Percentiles rank a stretch among this genome's conserved stretches.
phyloP scores from a whole-genome alignment of 2,329 filamentous ascomycete genomes.

The Fusarium secorum region DNA sequence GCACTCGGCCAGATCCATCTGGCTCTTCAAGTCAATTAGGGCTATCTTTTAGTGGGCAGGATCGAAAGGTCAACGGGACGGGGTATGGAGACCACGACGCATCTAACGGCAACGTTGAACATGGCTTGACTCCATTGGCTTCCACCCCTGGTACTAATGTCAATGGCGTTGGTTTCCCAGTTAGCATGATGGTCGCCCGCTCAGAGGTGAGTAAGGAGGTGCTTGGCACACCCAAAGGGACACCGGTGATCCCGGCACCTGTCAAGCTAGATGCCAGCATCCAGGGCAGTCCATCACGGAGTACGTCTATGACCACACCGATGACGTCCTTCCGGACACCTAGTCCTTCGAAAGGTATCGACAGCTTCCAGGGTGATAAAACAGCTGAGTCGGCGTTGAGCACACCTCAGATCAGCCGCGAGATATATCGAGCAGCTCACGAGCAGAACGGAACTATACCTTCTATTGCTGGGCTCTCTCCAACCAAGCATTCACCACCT shows the following conservation, averaged over 20 bases:
- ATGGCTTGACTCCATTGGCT: slow-evolving; percentile 18
- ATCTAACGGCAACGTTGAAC: slow-evolving; percentile 15
- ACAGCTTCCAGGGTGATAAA: slow-evolving; percentile 36
- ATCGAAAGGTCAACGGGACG: not conserved
- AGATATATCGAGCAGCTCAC: slow-evolving; percentile 40
- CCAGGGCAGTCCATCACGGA: slow-evolving; percentile 17
- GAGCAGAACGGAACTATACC: slow-evolving; percentile 50
- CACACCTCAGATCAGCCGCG: slow-evolving; percentile 42
- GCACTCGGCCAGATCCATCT: slow-evolving; percentile 1
- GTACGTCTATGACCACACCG: slow-evolving; percentile 23
- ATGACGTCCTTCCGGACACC: slow-evolving; percentile 33
- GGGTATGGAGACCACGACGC: not conserved
- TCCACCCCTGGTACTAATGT: slow-evolving; percentile 14
- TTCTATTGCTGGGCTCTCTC: slow-evolving; percentile 58
- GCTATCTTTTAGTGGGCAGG: not conserved
- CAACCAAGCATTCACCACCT: slow-evolving; percentile 60
- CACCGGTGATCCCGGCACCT: slow-evolving; percentile 36
- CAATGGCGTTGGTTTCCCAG: slow-evolving; percentile 19
- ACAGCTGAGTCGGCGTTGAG: slow-evolving; percentile 39
- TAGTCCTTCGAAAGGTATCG: slow-evolving; percentile 38
- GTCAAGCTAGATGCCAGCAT: slow-evolving; percentile 33
- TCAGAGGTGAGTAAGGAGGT: slow-evolving; percentile 10
- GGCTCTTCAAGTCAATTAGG: slow-evolving; percentile 11
- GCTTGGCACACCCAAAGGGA: slow-evolving; percentile 17
- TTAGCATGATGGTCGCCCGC: not conserved